A percentile compares a stretch with the other conserved stretches of the same genome.
These are phyloP conservation scores for Thielaviopsis ethacetica DNA, from an alignment of 2,329 filamentous ascomycete genomes.

Conservation along the genomic window DNA sequence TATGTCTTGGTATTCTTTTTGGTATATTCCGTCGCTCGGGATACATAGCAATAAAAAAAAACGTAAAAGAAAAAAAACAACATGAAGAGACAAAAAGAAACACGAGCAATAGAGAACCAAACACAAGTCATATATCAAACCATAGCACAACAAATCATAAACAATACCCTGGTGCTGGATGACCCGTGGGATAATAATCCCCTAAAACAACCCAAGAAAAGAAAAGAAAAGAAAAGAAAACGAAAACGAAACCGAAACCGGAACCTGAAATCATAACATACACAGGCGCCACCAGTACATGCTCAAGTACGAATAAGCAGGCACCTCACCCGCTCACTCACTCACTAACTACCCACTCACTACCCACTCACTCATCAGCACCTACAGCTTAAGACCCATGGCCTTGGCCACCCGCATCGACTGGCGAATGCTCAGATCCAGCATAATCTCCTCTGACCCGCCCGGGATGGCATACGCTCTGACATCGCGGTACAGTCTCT, in stretches of 20 bases:
- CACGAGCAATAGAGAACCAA: neutral
- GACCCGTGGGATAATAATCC: too few relatives aligned
- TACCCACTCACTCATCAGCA: neutral
- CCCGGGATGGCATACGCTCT: constrained; percentile 92
- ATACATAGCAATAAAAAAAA: neutral
- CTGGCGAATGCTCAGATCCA: constrained; percentile 89
- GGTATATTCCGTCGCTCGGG: neutral
- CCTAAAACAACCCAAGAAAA: neutral
- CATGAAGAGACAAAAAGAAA: neutral
- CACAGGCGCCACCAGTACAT: neutral
- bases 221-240: neutral
- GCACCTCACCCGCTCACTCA: too few relatives aligned
- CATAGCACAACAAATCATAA: neutral
- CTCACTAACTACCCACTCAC: too few relatives aligned
- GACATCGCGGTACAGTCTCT: constrained; percentile 87
- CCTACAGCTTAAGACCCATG: constrained; percentile 86
- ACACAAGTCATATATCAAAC: neutral
- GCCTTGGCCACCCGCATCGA: constrained; percentile 75
- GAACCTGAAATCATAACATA: neutral
- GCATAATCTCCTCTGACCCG: constrained; percentile 95
- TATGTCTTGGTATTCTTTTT: too few relatives aligned
- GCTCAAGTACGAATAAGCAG: too few relatives aligned
- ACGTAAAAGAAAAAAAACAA: neutral
- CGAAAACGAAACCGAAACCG: too few relatives aligned
- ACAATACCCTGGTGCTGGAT: neutral